Percentiles rank a stretch among this genome's conserved stretches.
Conservation (phyloP, 768 basidiomycete genomes). For the Lanmaoa rubissima region DNA sequence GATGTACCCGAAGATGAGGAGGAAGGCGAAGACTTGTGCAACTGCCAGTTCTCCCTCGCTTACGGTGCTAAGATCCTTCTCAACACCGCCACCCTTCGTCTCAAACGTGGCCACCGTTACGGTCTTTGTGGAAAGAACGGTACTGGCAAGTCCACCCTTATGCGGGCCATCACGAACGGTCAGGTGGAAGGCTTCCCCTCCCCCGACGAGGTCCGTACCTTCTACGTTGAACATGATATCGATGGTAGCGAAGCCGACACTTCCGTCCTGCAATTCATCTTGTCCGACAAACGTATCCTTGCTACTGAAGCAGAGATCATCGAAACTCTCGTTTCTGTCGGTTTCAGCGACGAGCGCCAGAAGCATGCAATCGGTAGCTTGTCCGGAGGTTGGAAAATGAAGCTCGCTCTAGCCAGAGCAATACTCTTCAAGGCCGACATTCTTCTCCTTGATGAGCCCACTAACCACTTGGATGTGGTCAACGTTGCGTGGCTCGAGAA, state of each 20-base stretch:
- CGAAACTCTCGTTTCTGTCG: slow-evolving; percentile 84
- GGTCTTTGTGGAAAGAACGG: slow-evolving; percentile 99
- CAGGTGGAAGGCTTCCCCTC: slow-evolving; percentile 99
- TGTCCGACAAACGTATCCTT: slow-evolving; percentile 79
- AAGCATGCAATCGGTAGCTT: slow-evolving; percentile 80
- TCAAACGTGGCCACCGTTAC: slow-evolving; percentile 98
- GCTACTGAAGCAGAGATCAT: slow-evolving; percentile 68
- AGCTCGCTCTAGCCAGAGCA: slow-evolving; percentile 93
- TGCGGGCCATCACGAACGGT: slow-evolving; percentile 91
- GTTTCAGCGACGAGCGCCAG: slow-evolving; percentile 89
- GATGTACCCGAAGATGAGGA: slow-evolving; percentile 85
- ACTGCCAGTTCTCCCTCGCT: slow-evolving; percentile 98
- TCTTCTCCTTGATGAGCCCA: slow-evolving; percentile 93
- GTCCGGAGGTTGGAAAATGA: slow-evolving; percentile 99
- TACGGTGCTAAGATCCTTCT: slow-evolving; percentile 99
- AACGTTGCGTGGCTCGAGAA: slow-evolving; percentile 97
- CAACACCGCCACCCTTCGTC: slow-evolving; percentile 93
- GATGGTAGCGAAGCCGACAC: slow-evolving; percentile 93
- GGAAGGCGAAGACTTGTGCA: slow-evolving; percentile 97
- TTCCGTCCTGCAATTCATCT: slow-evolving; percentile 85
- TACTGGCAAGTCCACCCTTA: slow-evolving; percentile 94
- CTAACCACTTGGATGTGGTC: slow-evolving; percentile 95
- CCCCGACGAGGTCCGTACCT: slow-evolving; percentile 94
- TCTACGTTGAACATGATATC: slow-evolving; percentile 99
- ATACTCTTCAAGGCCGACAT: slow-evolving; percentile 99